Base-by-base conservation (phyloP, 2,329 filamentous ascomycete genomes). In the Botrytis fabae region DNA sequence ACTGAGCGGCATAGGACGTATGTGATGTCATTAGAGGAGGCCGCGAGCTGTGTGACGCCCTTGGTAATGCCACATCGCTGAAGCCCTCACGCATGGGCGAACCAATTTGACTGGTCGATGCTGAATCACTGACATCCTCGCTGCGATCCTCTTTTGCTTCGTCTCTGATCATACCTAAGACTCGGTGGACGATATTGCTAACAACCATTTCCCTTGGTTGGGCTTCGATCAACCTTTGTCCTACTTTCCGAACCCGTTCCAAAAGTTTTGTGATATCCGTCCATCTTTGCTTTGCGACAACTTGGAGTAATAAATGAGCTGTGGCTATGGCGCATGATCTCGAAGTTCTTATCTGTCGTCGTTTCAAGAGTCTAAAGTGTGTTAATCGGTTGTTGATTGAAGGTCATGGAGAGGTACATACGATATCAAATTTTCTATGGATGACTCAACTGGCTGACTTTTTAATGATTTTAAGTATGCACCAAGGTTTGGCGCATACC, bases 161-260 rank as follows among this genome's bases (percentile, higher is more conserved):
- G 80, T 98, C 95, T 69, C 96, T 90, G 76, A 99, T 96, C 76
- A 99, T 87, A 61, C 94, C 93, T 54, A 99, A 85, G 3, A 98
- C 93, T 75, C 96, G 91, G 74, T 95, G 90, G 64, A 98, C 93
- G 77, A 99, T 95, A 80, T 99, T 99, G 70, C 94, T 95, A 62
- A 98, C 94, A 8, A 94, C 93, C 78, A 97, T 91, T 84, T 98
- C 96, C 74, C 92, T 89, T 25, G 95, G 95, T 79, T 97, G 94
- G 12, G 96, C 95, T 72, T 92, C 89, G 51, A 79, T 91, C 61
- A 99, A 86, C 72, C 90, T 89, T 78, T 90, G 88, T 72, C 96
- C 96, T 38, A 95, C 90, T 74, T 90, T 88, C 76, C 93, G 91
- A 75, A 99, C 91, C 76, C 93, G 91, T 78, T 91, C 89, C 74